These are phyloP conservation scores for Viridothelium virens DNA, from an alignment of 495 filamentous ascomycete species.

Conservation along the genomic window DNA sequence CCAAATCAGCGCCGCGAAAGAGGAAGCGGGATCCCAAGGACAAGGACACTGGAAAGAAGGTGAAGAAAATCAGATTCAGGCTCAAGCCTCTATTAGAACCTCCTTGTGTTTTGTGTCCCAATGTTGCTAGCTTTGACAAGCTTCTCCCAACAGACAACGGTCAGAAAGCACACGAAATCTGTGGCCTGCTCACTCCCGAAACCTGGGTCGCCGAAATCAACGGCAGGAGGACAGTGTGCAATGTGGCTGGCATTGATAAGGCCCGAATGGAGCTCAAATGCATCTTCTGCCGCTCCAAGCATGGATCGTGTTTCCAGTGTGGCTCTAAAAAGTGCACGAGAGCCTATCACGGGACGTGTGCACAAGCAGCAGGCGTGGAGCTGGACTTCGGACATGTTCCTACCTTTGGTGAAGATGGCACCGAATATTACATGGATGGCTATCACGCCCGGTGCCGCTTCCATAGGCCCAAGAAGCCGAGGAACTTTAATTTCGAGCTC, in stretches of 20 bases:
- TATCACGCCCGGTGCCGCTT: constrained; percentile 92
- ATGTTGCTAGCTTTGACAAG: constrained; percentile 77
- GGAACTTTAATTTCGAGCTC: constrained; percentile 53
- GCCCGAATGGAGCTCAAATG: constrained; percentile 86
- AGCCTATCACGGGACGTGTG: constrained; percentile 92
- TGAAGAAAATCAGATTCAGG: constrained; percentile 65
- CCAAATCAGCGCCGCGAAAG: constrained; percentile 49
- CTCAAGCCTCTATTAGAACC: constrained; percentile 63
- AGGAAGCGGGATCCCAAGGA: constrained; percentile 53
- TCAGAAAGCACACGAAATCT: constrained; percentile 77
- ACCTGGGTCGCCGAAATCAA: constrained; percentile 71
- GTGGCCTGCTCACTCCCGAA: constrained; percentile 84
- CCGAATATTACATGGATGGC: constrained; percentile 78
- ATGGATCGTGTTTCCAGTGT: constrained; percentile 94
- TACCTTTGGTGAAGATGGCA: constrained; percentile 84
- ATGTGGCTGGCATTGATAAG: constrained; percentile 73
- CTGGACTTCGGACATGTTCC: constrained; percentile 77
- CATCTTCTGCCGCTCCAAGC: constrained; percentile 86
- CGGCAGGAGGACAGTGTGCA: constrained; percentile 64
- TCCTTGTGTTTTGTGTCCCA: constrained; percentile 91
- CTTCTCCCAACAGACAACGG: constrained; percentile 83
- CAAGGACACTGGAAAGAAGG: constrained; percentile 50
- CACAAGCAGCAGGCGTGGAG: constrained; percentile 80
- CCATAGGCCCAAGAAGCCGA: constrained; percentile 78
- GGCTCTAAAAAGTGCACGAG: constrained; percentile 88